phyloP scores from a whole-genome alignment of 805 yeast genomes.

The Wickerhamomyces xylosicus region DNA sequence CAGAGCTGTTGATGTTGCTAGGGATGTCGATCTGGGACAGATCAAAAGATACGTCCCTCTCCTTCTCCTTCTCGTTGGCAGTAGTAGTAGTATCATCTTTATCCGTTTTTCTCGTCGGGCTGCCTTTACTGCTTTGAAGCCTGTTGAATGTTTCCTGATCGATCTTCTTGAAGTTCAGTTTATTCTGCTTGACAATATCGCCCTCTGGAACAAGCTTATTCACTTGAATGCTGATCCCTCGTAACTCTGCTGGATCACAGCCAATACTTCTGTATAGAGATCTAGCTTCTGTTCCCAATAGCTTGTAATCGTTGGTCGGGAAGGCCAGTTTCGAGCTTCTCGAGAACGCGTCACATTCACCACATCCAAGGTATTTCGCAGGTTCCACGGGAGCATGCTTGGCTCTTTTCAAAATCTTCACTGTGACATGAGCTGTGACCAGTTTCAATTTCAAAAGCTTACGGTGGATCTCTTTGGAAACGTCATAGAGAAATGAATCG shows the following conservation, averaged over 20 bases:
- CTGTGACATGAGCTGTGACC: conserved; percentile 46
- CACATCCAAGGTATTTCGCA: conserved; percentile 77
- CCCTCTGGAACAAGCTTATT: conserved; percentile 36
- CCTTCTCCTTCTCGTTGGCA: neutral
- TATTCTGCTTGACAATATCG: conserved; percentile 21
- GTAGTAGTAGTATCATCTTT: conserved; percentile 3
- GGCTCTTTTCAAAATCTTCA: conserved; percentile 58
- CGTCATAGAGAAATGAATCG: conserved; percentile 46
- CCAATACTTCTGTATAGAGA: conserved; percentile 43
- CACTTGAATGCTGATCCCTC: conserved; percentile 74
- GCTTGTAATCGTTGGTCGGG: conserved; percentile 48
- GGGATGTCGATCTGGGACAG: conserved; percentile 19
- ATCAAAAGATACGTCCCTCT: neutral
- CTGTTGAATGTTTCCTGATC: conserved; percentile 6
- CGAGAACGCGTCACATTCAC: conserved; percentile 56
- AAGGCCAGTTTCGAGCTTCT: conserved; percentile 51
- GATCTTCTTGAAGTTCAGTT: conserved; percentile 22
- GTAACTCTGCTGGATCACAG: conserved; percentile 54
- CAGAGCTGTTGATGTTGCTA: conserved; percentile 19
- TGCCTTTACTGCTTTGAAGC: neutral
- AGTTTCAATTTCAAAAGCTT: conserved; percentile 39
- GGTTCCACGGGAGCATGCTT: conserved; percentile 64
- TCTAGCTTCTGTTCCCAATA: conserved; percentile 50
- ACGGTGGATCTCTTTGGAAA: conserved; percentile 47
- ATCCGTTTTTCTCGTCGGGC: conserved; percentile 1